Conservation (phyloP, 2,329 filamentous ascomycete species). For the Neocatenulostroma microsporum region DNA sequence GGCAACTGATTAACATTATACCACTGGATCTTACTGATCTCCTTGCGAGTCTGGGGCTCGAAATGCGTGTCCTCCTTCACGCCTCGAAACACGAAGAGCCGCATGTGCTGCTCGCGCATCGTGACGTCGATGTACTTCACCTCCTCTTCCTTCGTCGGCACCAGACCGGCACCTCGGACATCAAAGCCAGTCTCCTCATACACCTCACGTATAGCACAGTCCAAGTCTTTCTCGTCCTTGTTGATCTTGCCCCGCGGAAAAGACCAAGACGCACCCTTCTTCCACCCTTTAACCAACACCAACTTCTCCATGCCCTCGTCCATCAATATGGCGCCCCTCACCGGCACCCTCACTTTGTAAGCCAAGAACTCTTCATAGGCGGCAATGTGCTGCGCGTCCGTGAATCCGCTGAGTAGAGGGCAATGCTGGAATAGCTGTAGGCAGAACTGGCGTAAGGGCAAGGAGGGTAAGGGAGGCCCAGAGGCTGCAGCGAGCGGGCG, state of each 20-base stretch:
- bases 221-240: constrained; percentile 87
- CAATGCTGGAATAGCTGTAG: constrained; percentile 90
- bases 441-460: constrained; percentile 78
- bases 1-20: constrained; percentile 84
- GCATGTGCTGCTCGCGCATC: constrained; percentile 88
- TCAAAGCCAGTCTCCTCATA: constrained; percentile 95
- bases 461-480: constrained; percentile 78
- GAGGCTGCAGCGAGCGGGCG: constrained; percentile 48
- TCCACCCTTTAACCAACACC: constrained; percentile 94
- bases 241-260: constrained; percentile 98
- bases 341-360: constrained; percentile 92
- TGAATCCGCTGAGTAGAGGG: constrained; percentile 75
- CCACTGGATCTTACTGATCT: constrained; percentile 97
- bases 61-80: constrained; percentile 83
- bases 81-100: constrained; percentile 83
- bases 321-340: constrained; percentile 86
- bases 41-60: constrained; percentile 84
- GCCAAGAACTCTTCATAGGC: constrained; percentile 88
- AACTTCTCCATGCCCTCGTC: constrained; percentile 92
- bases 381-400: constrained; percentile 65
- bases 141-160: constrained; percentile 51
- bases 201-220: constrained; percentile 88
- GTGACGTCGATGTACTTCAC: constrained; percentile 80
- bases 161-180: constrained; percentile 64
- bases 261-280: constrained; percentile 92